Base-by-base conservation (phyloP, 306 rosid genomes). In the Chamaecrista fasciculata region DNA sequence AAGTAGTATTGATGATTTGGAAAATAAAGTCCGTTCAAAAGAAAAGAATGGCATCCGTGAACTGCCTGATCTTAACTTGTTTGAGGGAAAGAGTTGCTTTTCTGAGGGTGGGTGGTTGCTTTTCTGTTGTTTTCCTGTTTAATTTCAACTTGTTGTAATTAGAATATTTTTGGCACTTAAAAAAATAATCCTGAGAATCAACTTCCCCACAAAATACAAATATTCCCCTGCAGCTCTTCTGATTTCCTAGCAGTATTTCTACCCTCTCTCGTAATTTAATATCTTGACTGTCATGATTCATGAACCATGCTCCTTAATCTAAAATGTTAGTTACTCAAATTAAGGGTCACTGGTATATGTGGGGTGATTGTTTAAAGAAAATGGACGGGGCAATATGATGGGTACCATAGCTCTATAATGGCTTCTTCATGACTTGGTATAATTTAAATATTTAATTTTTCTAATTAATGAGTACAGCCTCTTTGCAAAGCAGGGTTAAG, bases 1-100 rank as follows among this genome's bases (percentile, higher is more conserved):
- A 5, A 81, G 71, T 28, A 72, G 40, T 61, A 58, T 55, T 39
- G 85, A 82, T 77, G 91, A 72, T 77, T 25, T 79, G 79, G 96
- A 86, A 57, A 78, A 70, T 65, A 49, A 73, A 52, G 33, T 75
- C 58, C 82, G 81, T 34, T 71, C 76, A 58, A 91, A 81, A 86
- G 92, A 75, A 63, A 95, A 83, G 83, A 89, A 84, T 68, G 91
- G 88, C 57, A 64, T 72, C 44, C 78, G 81, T 58, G 86, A 88
- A 70, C 74, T 89, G 56, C 87, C 88, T 0, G 96, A 89, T 78
- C 81, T 85, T 63, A 94, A 89, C 75, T 58, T 80, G 72, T 34
- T 81, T 5, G 86, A 34, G 31, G 89, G 80, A 61, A 94, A 91
- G 76, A n/a, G n/a, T n/a, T n/a, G 64, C 79, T 76, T 40, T 83